Conservation (phyloP, 257 asterid genomes). For the Solanum paucissectum region DNA sequence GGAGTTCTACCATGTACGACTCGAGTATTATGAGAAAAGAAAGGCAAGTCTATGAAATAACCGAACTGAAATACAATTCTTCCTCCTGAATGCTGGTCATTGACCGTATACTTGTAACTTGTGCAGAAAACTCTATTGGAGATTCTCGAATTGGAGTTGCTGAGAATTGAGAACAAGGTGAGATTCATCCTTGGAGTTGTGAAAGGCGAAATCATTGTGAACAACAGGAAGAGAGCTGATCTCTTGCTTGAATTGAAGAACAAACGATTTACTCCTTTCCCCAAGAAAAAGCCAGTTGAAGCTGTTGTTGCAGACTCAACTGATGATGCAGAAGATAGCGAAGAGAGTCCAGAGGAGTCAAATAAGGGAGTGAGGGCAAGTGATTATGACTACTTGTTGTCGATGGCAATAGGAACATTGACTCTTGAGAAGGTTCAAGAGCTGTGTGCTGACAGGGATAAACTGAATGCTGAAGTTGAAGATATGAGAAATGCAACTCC, state of each 20-base stretch:
- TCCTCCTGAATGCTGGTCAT: not conserved
- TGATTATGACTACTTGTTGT: constrained; percentile 86
- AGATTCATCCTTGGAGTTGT: constrained; percentile 75
- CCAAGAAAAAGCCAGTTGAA: constrained; percentile 43
- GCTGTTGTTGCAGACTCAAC: constrained; percentile 53
- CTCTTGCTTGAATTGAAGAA: constrained; percentile 66
- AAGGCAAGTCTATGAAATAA: constrained; percentile 42
- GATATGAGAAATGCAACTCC: constrained; percentile 59
- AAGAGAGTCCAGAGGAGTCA: constrained; percentile 30
- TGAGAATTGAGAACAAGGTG: constrained; percentile 71
- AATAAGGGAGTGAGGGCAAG: constrained; percentile 44
- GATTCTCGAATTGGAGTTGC: constrained; percentile 56
- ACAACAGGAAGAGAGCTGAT: constrained; percentile 80
- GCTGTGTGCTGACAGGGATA: constrained; percentile 63
- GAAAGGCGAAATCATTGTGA: constrained; percentile 75
- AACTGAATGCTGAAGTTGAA: constrained; percentile 44
- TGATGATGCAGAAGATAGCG: constrained; percentile 61
- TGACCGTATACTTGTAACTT: not conserved
- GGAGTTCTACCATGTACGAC: constrained; percentile 72
- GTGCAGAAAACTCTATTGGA: constrained; percentile 66
- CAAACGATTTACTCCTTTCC: constrained; percentile 86
- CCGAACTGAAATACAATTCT: not conserved
- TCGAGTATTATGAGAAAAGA: constrained; percentile 68
- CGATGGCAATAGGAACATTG: constrained; percentile 75
- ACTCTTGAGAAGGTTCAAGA: constrained; percentile 72